Conservation (phyloP, 768 basidiomycete genomes). For the Hypholoma sublateritium region DNA sequence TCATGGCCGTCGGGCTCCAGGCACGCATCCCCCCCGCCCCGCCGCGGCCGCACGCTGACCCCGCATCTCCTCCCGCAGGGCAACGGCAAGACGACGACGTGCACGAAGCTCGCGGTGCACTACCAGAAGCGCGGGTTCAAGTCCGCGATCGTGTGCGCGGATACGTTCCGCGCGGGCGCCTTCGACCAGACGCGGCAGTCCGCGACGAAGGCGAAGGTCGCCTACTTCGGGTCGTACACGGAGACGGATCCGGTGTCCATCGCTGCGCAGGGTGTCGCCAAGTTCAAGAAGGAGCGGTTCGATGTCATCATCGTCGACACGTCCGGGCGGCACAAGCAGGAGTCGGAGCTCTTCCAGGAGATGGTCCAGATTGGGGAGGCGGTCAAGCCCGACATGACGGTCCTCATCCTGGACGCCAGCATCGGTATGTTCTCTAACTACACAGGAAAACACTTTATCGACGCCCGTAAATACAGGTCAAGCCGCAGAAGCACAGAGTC, state of each 20-base stretch:
- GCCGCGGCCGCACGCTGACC: neutral
- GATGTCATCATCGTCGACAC: conserved; percentile 99
- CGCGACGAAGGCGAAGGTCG: conserved; percentile 97
- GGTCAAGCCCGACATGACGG: conserved; percentile 94
- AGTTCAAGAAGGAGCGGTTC: conserved; percentile 98
- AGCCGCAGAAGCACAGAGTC: conserved; percentile 94
- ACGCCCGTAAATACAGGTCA: conserved; percentile 58
- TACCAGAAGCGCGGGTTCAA: conserved; percentile 97
- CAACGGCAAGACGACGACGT: conserved; percentile 98
- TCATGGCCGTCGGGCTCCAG: conserved; percentile 98
- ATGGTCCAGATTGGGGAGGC: conserved; percentile 97
- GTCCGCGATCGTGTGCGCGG: conserved; percentile 96
- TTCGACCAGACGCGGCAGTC: conserved; percentile 99
- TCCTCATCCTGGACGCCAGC: conserved; percentile 94
- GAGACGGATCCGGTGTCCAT: conserved; percentile 97
- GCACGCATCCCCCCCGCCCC: conserved; percentile 37
- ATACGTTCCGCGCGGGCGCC: conserved; percentile 98
- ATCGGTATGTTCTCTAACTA: conserved; percentile 60
- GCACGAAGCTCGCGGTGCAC: conserved; percentile 97
- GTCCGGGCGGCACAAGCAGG: conserved; percentile 95
- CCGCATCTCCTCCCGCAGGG: conserved; percentile 52
- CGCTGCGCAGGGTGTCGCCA: conserved; percentile 90
- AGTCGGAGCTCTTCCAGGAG: conserved; percentile 93
- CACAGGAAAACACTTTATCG: neutral
- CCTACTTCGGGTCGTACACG: conserved; percentile 98